A percentile compares a stretch with the other conserved stretches of the same genome.
Conservation (phyloP, 768 basidiomycete genomes). For the Chalciporus piperatus region DNA sequence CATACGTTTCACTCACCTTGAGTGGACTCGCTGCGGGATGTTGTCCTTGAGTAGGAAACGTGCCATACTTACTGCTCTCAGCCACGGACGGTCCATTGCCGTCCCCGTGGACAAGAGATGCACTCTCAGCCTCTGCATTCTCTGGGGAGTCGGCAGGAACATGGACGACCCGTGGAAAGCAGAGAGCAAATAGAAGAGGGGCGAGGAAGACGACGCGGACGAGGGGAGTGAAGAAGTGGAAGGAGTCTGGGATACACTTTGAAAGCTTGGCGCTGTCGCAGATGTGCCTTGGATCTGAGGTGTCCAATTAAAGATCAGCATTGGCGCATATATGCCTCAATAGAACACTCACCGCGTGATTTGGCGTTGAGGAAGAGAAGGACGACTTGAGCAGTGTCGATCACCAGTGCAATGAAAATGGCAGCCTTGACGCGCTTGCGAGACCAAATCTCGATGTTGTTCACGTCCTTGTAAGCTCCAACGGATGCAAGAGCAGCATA, state of each 20-base stretch:
- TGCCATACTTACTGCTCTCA: constrained; percentile 68
- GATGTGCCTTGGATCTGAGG: constrained; percentile 16
- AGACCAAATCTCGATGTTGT: constrained; percentile 67
- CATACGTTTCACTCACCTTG: constrained; percentile 7
- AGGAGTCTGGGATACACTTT: constrained; percentile 33
- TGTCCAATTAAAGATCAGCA: not conserved
- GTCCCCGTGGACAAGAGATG: constrained; percentile 42
- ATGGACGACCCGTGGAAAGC: constrained; percentile 65
- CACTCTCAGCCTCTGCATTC: constrained; percentile 17
- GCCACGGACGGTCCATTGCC: constrained; percentile 31
- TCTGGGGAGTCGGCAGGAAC: constrained; percentile 28
- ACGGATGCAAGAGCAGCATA: constrained; percentile 71
- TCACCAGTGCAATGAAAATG: constrained; percentile 48
- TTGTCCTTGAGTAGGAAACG: constrained; percentile 44
- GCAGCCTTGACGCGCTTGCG: constrained; percentile 54
- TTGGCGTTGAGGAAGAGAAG: constrained; percentile 44
- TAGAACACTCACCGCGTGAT: constrained; percentile 34
- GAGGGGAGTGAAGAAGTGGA: constrained; percentile 56
- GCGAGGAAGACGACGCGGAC: constrained; percentile 64
- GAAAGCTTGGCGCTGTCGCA: constrained; percentile 24
- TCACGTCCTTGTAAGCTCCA: constrained; percentile 77
- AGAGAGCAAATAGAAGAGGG: constrained; percentile 57
- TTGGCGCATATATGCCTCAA: not conserved
- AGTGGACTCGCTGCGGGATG: not conserved
- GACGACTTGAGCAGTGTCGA: constrained; percentile 61